Base-by-base conservation (phyloP, 176 grass and related monocot species). In the Oryza officinalis region DNA sequence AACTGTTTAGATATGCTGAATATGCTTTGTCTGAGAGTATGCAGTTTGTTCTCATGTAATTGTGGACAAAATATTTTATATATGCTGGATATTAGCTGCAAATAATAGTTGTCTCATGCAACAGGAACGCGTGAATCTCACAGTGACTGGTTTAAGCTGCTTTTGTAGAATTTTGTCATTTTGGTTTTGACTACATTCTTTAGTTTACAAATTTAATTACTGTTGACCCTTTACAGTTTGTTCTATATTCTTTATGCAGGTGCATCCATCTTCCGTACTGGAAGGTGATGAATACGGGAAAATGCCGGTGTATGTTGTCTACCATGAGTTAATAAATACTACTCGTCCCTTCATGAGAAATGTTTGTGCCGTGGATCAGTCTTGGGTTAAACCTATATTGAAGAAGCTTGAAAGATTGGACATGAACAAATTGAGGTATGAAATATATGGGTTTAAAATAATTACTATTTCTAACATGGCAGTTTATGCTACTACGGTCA, bases 301-400 rank as follows among this genome's bases (percentile, higher is more conserved):
- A 80, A 65, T 95, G 31, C 92, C 95, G 17, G 87, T 94, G 35
- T 98, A 93, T 50, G 87, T 95, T 77, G 76, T 97, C 67, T 98
- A 98, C 65, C 92, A 98, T 80, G 95, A 98, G 72, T 89, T 98
- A 43, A 94, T 98, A 78, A 88, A 83, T 77, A 98, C 95, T 33
- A 89, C 89, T 70, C 86, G 95, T 11, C 95, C 95, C 18, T 98
- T 91, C 76, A 93, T 98, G 95, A 92, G 95, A 83, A 94, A 91
- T 88, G 83, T 98, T 28, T 95, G 95, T 85, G 88, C 84, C 5
- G 91, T 98, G 28, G 92, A 98, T 59, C 90, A 90, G 71, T 47
- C 78, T 85, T 98, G 95, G 95, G 92, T 91, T 67, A 47, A 82
- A 80, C 90, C 92, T 38, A 90, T 98, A 49, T 87, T 93, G 70